phyloP scores from a whole-genome alignment of 768 basidiomycete genomes.

The Dendrothele bispora region DNA sequence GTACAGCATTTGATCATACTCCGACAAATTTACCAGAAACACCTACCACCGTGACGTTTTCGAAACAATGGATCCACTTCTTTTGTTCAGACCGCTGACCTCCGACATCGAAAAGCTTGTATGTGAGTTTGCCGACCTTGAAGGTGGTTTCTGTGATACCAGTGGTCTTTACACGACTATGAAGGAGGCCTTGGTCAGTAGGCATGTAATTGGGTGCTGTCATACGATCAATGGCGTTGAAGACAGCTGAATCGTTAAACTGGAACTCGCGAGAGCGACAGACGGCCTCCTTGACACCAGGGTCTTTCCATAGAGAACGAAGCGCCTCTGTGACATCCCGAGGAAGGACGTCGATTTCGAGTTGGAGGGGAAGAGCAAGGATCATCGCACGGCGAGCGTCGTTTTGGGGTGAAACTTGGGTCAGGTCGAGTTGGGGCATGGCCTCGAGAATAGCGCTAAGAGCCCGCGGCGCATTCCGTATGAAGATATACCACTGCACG shows the following conservation, averaged over 20 bases:
- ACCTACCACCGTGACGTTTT: constrained; percentile 92
- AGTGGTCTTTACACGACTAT: constrained; percentile 94
- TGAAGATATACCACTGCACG: constrained; percentile 96
- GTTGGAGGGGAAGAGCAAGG: constrained; percentile 72
- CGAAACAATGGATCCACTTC: constrained; percentile 88
- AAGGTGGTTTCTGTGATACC: constrained; percentile 98
- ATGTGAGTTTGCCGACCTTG: constrained; percentile 80
- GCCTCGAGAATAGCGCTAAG: constrained; percentile 94
- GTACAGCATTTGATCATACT: constrained; percentile 97
- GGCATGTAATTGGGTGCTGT: constrained; percentile 74
- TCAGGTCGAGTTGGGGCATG: constrained; percentile 79
- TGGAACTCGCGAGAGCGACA: constrained; percentile 90
- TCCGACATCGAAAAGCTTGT: constrained; percentile 90
- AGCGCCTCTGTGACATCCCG: constrained; percentile 78
- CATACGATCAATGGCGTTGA: constrained; percentile 88
- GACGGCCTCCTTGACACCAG: constrained; percentile 80
- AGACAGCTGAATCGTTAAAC: constrained; percentile 92
- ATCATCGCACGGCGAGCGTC: constrained; percentile 65
- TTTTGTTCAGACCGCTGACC: constrained; percentile 80
- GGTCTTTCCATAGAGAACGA: constrained; percentile 76
- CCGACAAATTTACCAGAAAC: constrained; percentile 89
- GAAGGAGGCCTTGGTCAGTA: constrained; percentile 92
- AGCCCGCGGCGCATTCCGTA: constrained; percentile 91
- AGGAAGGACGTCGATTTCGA: constrained; percentile 76
- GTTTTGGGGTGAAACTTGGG: constrained; percentile 67